A percentile compares a stretch with the other conserved stretches of the same genome.
Evolutionary conservation across 345 rosid genomes (phyloP).

Genomic region (Excoecaria agallocha): DNA sequence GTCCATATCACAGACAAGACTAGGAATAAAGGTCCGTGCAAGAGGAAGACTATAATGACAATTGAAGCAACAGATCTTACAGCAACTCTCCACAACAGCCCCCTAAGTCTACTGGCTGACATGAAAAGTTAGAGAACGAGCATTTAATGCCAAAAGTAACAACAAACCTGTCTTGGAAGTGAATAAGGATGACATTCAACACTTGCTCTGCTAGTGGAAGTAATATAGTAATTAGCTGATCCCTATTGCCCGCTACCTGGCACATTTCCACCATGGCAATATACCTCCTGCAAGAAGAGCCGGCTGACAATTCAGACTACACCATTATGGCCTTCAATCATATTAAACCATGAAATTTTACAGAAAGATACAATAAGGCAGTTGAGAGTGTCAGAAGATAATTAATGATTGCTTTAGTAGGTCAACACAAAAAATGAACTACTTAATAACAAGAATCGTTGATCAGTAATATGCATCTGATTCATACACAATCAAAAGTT

Average conservation of each 20-base stretch:
- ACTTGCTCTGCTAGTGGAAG: conserved; percentile 74
- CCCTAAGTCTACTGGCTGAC: not conserved
- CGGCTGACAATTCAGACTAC: not conserved
- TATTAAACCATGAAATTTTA: not conserved
- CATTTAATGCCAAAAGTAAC: not conserved
- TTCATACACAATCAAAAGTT: not conserved
- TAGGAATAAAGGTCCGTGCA: not conserved
- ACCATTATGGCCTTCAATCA: not conserved
- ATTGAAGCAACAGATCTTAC: not conserved
- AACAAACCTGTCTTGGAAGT: conserved; percentile 73
- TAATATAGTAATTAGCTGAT: conserved; percentile 66
- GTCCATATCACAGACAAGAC: not conserved
- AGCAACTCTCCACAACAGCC: too few relatives aligned
- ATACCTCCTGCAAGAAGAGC: conserved; percentile 65
- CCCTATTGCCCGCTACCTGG: conserved; percentile 68
- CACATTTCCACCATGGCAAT: conserved; percentile 96
- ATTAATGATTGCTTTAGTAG: too few relatives aligned
- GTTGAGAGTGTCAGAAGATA: too few relatives aligned
- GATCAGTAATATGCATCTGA: not conserved
- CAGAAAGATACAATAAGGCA: not conserved
- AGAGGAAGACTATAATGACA: not conserved
- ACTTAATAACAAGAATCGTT: not conserved
- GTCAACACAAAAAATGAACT: not conserved
- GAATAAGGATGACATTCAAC: conserved; percentile 69
- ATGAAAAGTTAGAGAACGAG: not conserved